A percentile compares a stretch with the other conserved stretches of the same genome.
phyloP scores from a whole-genome alignment of 371 early-diverging fungal species.

The Dichotomocladium elegans region DNA sequence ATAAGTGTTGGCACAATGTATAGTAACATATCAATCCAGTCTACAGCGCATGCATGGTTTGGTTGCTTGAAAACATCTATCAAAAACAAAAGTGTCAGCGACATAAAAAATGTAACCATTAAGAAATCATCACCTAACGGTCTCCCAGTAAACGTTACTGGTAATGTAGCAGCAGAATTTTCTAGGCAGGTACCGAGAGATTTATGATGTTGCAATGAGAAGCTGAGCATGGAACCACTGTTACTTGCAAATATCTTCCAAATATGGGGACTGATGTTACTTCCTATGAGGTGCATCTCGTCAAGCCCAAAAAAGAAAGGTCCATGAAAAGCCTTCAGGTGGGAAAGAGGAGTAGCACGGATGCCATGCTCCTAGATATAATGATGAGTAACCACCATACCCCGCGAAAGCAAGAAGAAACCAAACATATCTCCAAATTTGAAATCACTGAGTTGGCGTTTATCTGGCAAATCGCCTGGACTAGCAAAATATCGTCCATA shows the following conservation, averaged over 20 bases:
- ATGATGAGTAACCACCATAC: too few species aligned
- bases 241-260: not conserved
- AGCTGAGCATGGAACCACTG: not conserved
- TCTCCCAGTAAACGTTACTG: not conserved
- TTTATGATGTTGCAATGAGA: not conserved
- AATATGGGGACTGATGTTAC: not conserved
- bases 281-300: constrained; percentile 4
- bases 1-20: not conserved
- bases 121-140: not conserved
- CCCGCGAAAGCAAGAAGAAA: not conserved
- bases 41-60: constrained; percentile 1
- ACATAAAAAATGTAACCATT: not conserved
- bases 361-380: not conserved
- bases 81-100: not conserved
- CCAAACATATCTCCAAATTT: not conserved
- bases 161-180: not conserved
- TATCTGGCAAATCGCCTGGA: not conserved
- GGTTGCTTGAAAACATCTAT: not conserved
- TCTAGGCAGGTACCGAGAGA: not conserved
- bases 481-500: not conserved
- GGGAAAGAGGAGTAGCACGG: not conserved
- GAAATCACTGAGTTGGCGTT: not conserved
- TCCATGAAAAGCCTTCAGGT: not conserved
- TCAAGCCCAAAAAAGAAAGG: not conserved
- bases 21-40: not conserved